Base-by-base conservation (phyloP, 192 early-diverging fungal species). In the Fimicolochytrium jonesii region DNA sequence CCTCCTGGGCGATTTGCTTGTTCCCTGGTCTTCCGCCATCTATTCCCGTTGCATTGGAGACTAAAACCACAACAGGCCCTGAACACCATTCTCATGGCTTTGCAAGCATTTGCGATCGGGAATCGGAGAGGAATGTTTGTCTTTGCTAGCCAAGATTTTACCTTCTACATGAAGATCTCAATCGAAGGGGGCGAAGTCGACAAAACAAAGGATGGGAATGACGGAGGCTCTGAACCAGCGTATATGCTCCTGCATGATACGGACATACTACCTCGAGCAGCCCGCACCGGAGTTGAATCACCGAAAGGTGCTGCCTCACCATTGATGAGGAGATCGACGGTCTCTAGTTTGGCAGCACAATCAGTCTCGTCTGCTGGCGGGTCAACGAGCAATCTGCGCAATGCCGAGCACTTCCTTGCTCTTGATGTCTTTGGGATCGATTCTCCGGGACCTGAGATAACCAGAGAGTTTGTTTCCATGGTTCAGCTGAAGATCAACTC, bases 81-180 rank as follows among this genome's bases (percentile, higher is more conserved):
- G 13, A 87, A 73, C 37, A 73, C 66, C 22, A 69, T 90, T 6
- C 64, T 82, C n/a, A 68, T 70, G 13, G 61, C 80, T 0, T 73
- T 92, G 11, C 66, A 76, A 28, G 67, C 75, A 4, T 78, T 90
- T 17, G 76, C 79, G 31, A 87, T 93, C 22, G 69, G 73, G 42
- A 93, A 93, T 63, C 61, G 89, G 3, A 87, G 80, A 45, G 76
- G 86, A 57, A 87, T 89, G 85, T 87, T 86, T 57, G 86, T 89
- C 0, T 79, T 81, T 52, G 71, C 82, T 15, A 77, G 75, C 10
- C 63, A 76, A 3, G 72, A 75, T 35, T 69, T 68, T 31, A 75
- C 86, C 9, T 86, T 87, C n/a, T 69, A 69, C 53, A 63, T 69
- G 44, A 11, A 47, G 6, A n/a, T 69, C 7, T 35, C 41, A 1